Percentiles rank a stretch among this genome's conserved stretches.
phyloP scores from a whole-genome alignment of 306 rosid species.

The Cucurbita ficifolia region DNA sequence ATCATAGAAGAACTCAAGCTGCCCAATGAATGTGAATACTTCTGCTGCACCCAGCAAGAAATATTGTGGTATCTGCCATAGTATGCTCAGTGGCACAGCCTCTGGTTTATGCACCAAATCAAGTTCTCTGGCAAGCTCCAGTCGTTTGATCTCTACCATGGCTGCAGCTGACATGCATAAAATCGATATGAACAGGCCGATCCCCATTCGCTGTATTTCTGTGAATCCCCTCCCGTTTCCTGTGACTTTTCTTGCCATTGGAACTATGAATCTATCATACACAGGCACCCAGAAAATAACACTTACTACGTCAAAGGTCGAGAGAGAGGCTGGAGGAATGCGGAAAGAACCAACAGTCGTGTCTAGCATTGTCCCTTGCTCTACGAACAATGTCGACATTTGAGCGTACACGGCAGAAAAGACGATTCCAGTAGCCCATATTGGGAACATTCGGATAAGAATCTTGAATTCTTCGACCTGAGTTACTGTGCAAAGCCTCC shows the following conservation, averaged over 20 bases:
- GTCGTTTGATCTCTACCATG: slow-evolving; percentile 49
- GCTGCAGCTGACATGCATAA: slow-evolving; percentile 96
- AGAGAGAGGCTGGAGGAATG: slow-evolving; percentile 93
- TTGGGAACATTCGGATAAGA: slow-evolving; percentile 84
- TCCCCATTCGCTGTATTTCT: slow-evolving; percentile 90
- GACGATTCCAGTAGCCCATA: slow-evolving; percentile 84
- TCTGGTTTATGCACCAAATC: slow-evolving; percentile 42
- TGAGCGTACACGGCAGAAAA: slow-evolving; percentile 90
- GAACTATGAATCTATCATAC: slow-evolving; percentile 66
- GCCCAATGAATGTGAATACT: slow-evolving; percentile 71
- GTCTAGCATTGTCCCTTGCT: slow-evolving; percentile 83
- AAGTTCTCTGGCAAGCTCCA: slow-evolving; percentile 51
- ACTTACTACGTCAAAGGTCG: slow-evolving; percentile 58
- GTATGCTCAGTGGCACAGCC: slow-evolving; percentile 55
- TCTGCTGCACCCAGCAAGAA: slow-evolving; percentile 86
- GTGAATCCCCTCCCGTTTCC: slow-evolving; percentile 84
- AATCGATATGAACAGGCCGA: slow-evolving; percentile 69
- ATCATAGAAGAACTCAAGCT: slow-evolving; percentile 88
- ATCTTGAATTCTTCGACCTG: slow-evolving; percentile 93
- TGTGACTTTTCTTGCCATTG: slow-evolving; percentile 60
- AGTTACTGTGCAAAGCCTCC: slow-evolving; percentile 89
- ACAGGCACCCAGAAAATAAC: slow-evolving; percentile 90
- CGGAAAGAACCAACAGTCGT: slow-evolving; percentile 59
- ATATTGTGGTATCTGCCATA: slow-evolving; percentile 85
- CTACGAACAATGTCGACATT: slow-evolving; percentile 92